Evolutionary conservation across 345 rosid genomes (phyloP).

Genomic region (Passiflora organensis): DNA sequence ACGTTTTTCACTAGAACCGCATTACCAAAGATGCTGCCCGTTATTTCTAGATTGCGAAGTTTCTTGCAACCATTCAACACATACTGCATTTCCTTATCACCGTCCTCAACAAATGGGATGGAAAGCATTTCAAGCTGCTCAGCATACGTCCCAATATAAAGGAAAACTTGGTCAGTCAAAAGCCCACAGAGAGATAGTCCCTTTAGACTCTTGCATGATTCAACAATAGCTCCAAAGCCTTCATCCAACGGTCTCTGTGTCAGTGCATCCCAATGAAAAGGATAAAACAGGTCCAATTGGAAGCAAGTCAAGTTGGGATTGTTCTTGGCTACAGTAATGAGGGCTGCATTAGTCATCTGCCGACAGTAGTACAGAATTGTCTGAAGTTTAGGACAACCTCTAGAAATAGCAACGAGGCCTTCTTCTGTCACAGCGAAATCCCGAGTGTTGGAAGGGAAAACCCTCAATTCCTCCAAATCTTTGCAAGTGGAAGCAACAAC

Average conservation of each 20-base stretch:
- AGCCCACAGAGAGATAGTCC: conserved; percentile 74
- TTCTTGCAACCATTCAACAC: conserved; percentile 88
- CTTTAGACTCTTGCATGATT: conserved; percentile 62
- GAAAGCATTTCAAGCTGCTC: conserved; percentile 94
- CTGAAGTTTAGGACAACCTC: conserved; percentile 76
- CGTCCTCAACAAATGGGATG: conserved; percentile 82
- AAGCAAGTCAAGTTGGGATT: conserved; percentile 76
- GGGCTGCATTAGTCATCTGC: conserved; percentile 96
- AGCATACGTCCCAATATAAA: conserved; percentile 76
- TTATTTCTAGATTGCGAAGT: conserved; percentile 81
- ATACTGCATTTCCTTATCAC: conserved; percentile 78
- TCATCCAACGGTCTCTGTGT: conserved; percentile 75
- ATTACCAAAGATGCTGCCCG: conserved; percentile 83
- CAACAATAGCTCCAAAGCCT: conserved; percentile 94
- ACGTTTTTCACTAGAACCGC: conserved; percentile 71
- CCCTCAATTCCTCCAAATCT: conserved; percentile 80
- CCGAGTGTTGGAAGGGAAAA: conserved; percentile 77
- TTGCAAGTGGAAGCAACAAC: conserved; percentile 75
- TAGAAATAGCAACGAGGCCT: conserved; percentile 79
- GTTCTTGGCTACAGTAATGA: conserved; percentile 74
- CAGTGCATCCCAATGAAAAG: conserved; percentile 57
- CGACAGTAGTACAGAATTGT: conserved; percentile 85
- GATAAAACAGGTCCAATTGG: conserved; percentile 75
- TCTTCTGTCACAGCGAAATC: conserved; percentile 71
- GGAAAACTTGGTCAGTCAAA: conserved; percentile 75